These are phyloP conservation scores for Globisporangium acanthophoron DNA, from an alignment of 352 stramenopile genomes.

Conservation along the genomic window DNA sequence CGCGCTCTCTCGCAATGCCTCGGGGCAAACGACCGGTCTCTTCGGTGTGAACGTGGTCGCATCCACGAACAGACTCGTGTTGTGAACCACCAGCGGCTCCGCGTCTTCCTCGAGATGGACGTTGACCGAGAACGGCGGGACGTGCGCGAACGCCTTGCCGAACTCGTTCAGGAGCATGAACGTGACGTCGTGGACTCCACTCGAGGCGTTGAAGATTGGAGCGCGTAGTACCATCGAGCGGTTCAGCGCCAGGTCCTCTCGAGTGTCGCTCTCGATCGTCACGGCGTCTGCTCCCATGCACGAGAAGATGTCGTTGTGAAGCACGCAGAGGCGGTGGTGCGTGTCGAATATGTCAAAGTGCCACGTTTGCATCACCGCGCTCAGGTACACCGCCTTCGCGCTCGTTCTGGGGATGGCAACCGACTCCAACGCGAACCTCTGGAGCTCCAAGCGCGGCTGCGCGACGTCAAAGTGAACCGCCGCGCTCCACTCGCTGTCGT, in stretches of 20 bases:
- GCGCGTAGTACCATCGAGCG: constrained; percentile 23
- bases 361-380: constrained; percentile 27
- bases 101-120: constrained; percentile 1
- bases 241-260: constrained; percentile 11
- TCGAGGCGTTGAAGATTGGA: constrained; percentile 25
- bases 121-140: constrained; percentile 15
- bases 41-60: constrained; percentile 18
- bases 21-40: constrained; percentile 17
- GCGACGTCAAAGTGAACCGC: constrained; percentile 37
- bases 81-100: neutral
- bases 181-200: constrained; percentile 23
- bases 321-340: constrained; percentile 32
- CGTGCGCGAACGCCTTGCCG: constrained; percentile 33
- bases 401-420: neutral
- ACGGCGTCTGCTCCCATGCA: constrained; percentile 29
- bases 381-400: constrained; percentile 10
- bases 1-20: constrained; percentile 1
- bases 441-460: constrained; percentile 23
- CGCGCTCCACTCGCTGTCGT: constrained; percentile 21
- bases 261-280: constrained; percentile 15
- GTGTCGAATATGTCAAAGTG: constrained; percentile 38
- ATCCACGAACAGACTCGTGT: constrained; percentile 18
- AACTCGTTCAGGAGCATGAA: constrained; percentile 41
- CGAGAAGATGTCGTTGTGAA: constrained; percentile 38
- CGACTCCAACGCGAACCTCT: constrained; percentile 13